Evolutionary conservation across 352 stramenopile genomes (phyloP).

Genomic region (Phytophthora foliorum): DNA sequence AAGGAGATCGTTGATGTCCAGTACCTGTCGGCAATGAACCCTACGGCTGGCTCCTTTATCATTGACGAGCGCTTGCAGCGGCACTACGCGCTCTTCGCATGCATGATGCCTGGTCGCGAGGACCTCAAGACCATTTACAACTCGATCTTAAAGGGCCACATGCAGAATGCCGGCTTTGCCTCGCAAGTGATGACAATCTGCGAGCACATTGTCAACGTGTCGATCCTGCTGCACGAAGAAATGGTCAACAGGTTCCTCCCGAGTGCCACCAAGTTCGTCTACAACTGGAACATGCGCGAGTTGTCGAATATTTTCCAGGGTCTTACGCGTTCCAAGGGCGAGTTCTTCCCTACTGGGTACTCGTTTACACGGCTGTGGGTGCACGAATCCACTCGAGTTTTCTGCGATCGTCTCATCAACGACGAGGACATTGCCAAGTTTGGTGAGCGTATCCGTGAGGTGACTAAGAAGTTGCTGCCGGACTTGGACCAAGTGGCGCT

Average conservation of each 20-base stretch:
- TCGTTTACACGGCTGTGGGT: conserved; percentile 95
- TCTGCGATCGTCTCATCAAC: conserved; percentile 97
- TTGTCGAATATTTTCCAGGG: conserved; percentile 98
- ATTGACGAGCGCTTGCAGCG: conserved; percentile 97
- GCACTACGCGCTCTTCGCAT: conserved; percentile 97
- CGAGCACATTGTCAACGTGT: conserved; percentile 93
- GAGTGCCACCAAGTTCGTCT: conserved; percentile 98
- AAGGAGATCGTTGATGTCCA: conserved; percentile 98
- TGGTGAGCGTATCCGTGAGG: conserved; percentile 92
- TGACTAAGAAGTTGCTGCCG: conserved; percentile 93
- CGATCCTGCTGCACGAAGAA: conserved; percentile 93
- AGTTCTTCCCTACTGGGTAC: conserved; percentile 92
- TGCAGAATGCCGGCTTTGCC: conserved; percentile 87
- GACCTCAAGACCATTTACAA: conserved; percentile 97
- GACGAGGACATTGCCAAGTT: conserved; percentile 96
- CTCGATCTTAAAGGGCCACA: conserved; percentile 95
- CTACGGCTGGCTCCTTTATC: conserved; percentile 96
- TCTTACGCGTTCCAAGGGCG: conserved; percentile 91
- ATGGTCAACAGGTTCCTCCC: conserved; percentile 96
- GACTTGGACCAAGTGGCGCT: conserved; percentile 88
- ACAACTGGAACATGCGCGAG: conserved; percentile 99
- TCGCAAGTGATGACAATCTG: conserved; percentile 67
- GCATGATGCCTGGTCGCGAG: conserved; percentile 95
- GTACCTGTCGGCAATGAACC: conserved; percentile 98
- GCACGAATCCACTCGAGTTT: conserved; percentile 98